Percentiles rank a stretch among this genome's conserved stretches.
These are phyloP conservation scores for Globisporangium orthogonon DNA, from an alignment of 352 stramenopile genomes.

Conservation along the genomic window DNA sequence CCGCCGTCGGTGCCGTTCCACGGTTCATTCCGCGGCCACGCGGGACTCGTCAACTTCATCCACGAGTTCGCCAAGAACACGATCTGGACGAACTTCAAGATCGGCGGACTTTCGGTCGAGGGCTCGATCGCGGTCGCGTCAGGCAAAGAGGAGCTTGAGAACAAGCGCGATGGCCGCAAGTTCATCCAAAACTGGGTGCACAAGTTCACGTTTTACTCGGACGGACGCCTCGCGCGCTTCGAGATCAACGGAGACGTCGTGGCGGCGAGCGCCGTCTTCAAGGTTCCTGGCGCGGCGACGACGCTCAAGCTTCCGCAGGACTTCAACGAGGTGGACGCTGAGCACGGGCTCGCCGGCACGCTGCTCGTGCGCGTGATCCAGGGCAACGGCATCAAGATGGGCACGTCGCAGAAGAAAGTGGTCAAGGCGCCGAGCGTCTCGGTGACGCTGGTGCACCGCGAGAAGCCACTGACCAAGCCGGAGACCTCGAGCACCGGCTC, in stretches of 20 bases:
- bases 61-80: constrained; percentile 77
- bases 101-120: constrained; percentile 77
- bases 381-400: constrained; percentile 69
- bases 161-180: constrained; percentile 72
- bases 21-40: constrained; percentile 67
- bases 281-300: constrained; percentile 75
- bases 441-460: constrained; percentile 50
- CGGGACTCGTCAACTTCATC: constrained; percentile 69
- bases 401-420: constrained; percentile 53
- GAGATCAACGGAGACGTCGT: constrained; percentile 88
- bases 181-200: constrained; percentile 89
- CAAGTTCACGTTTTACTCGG: constrained; percentile 86
- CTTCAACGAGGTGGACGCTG: constrained; percentile 83
- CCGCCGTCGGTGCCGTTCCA: constrained; percentile 85
- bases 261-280: constrained; percentile 81
- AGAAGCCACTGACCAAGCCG: constrained; percentile 38
- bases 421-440: constrained; percentile 65
- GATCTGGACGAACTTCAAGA: constrained; percentile 85
- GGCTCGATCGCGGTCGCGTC: constrained; percentile 77
- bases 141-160: constrained; percentile 83
- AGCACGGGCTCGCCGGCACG: constrained; percentile 59
- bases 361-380: constrained; percentile 79
- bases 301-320: constrained; percentile 85
- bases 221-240: constrained; percentile 77
- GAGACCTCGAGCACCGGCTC: constrained; percentile 23